phyloP scores from a whole-genome alignment of 2,329 filamentous ascomycete species.

The Septoria linicola region DNA sequence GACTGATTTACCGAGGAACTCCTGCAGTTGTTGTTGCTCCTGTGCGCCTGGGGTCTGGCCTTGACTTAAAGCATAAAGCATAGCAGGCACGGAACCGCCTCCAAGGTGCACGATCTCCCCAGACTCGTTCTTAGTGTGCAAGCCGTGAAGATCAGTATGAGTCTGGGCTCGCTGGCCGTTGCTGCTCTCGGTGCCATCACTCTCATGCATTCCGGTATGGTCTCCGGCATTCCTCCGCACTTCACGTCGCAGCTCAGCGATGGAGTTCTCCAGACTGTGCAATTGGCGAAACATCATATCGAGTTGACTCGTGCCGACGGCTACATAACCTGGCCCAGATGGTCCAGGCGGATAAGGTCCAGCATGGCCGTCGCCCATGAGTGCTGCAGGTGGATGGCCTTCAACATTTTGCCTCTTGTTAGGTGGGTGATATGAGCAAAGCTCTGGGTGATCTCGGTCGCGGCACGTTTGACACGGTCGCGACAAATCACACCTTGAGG shows the following conservation, averaged over 20 bases:
- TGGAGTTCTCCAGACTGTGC: slow-evolving; percentile 48
- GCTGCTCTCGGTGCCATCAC: slow-evolving; percentile 22
- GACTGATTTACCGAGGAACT: slow-evolving; percentile 60
- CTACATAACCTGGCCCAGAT: slow-evolving; percentile 29
- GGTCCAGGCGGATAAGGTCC: slow-evolving; percentile 5
- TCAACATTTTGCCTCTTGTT: slow-evolving; percentile 39
- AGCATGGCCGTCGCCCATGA: slow-evolving; percentile 26
- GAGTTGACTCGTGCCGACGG: slow-evolving; percentile 44
- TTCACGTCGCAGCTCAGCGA: slow-evolving; percentile 44
- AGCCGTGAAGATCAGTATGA: slow-evolving; percentile 53
- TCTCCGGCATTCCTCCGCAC: slow-evolving; percentile 28
- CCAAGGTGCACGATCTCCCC: slow-evolving; percentile 60
- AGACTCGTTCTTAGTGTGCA: slow-evolving; percentile 58
- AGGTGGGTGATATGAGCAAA: slow-evolving; percentile 45
- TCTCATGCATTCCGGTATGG: slow-evolving; percentile 20
- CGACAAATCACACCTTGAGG: slow-evolving; percentile 49
- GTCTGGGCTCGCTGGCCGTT: slow-evolving; percentile 23
- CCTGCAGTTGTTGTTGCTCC: slow-evolving; percentile 55
- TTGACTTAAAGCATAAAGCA: slow-evolving; percentile 54
- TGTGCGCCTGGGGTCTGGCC: slow-evolving; percentile 38
- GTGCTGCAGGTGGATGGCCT: slow-evolving; percentile 14
- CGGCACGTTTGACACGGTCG: slow-evolving; percentile 53
- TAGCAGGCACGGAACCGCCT: slow-evolving; percentile 60
- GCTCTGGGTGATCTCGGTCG: slow-evolving; percentile 52
- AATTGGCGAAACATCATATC: slow-evolving; percentile 51